phyloP scores from a whole-genome alignment of 1,284 basidiomycete genomes.

The Tilletiaria anomala region DNA sequence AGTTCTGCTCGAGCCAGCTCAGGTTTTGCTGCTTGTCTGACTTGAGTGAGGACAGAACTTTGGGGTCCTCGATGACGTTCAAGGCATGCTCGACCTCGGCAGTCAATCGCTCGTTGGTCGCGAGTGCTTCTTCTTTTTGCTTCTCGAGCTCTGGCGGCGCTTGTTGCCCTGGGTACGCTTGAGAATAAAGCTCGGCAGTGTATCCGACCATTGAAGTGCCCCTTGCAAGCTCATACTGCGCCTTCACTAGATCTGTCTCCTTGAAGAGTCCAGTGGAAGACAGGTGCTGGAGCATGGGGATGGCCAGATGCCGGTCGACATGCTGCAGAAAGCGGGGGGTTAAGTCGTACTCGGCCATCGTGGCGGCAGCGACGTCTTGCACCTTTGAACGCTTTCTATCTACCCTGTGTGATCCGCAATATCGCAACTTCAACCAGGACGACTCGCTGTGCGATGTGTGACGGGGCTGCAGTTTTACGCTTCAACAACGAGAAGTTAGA shows the following conservation, averaged over 20 bases:
- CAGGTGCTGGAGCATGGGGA: conserved; percentile 80
- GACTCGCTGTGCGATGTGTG: too few species aligned
- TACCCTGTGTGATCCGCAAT: too few species aligned
- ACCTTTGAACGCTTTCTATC: too few species aligned
- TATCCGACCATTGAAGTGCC: conserved; percentile 47
- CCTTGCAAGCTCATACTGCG: conserved; percentile 92
- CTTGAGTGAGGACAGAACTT: conserved; percentile 61
- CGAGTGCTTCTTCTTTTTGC: conserved; percentile 53
- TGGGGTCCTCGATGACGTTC: conserved; percentile 90
- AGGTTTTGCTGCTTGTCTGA: conserved; percentile 96
- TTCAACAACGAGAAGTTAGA: too few species aligned
- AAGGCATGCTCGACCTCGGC: conserved; percentile 81
- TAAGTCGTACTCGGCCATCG: conserved; percentile 53
- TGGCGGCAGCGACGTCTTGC: too few species aligned
- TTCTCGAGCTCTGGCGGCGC: conserved; percentile 26
- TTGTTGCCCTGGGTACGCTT: conserved; percentile 54
- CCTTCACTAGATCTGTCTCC: conserved; percentile 58
- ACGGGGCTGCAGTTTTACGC: too few species aligned
- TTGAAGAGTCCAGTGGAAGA: conserved; percentile 54
- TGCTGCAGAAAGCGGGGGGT: conserved; percentile 53
- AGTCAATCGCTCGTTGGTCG: conserved; percentile 66
- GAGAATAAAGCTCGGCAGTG: conserved; percentile 58
- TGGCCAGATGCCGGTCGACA: conserved; percentile 82
- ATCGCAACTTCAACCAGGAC: too few species aligned
- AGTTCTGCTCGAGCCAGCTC: conserved; percentile 82